phyloP scores from a whole-genome alignment of 768 basidiomycete genomes.

The Russula brevipes region DNA sequence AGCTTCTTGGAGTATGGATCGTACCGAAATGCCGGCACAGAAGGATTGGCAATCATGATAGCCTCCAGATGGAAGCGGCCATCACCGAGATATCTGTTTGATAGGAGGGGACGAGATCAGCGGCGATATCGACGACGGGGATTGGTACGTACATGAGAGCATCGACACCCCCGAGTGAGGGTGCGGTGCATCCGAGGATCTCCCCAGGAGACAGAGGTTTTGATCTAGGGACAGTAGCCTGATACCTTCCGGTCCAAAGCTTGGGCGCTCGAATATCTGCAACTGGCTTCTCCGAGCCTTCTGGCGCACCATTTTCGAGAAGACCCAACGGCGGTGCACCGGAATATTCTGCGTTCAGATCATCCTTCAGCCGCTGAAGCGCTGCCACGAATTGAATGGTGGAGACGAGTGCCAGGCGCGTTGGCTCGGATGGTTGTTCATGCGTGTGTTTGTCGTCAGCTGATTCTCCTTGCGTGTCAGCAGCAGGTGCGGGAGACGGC shows the following conservation, averaged over 20 bases:
- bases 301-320: slow-evolving; percentile 17
- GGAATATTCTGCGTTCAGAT: slow-evolving; percentile 48
- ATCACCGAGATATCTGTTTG: slow-evolving; percentile 87
- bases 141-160: slow-evolving; percentile 67
- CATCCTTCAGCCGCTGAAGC: slow-evolving; percentile 79
- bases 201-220: slow-evolving; percentile 96
- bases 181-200: slow-evolving; percentile 95
- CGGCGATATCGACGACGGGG: neutral
- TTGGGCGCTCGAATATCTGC: slow-evolving; percentile 21
- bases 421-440: slow-evolving; percentile 34
- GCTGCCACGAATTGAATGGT: slow-evolving; percentile 98
- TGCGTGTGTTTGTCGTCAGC: slow-evolving; percentile 22
- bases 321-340: slow-evolving; percentile 22
- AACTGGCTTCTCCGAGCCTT: slow-evolving; percentile 18
- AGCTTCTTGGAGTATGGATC: slow-evolving; percentile 98
- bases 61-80: slow-evolving; percentile 98
- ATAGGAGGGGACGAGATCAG: slow-evolving; percentile 13
- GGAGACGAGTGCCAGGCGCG: slow-evolving; percentile 85
- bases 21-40: slow-evolving; percentile 92
- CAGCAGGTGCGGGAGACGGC: slow-evolving; percentile 7
- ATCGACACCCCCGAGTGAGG: slow-evolving; percentile 71
- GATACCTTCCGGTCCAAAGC: slow-evolving; percentile 61
- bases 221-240: slow-evolving; percentile 71
- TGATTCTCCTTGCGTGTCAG: slow-evolving; percentile 9
- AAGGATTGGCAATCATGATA: slow-evolving; percentile 99